Base-by-base conservation (phyloP, 768 basidiomycete species). In the Neoboletus subvelutipes region DNA sequence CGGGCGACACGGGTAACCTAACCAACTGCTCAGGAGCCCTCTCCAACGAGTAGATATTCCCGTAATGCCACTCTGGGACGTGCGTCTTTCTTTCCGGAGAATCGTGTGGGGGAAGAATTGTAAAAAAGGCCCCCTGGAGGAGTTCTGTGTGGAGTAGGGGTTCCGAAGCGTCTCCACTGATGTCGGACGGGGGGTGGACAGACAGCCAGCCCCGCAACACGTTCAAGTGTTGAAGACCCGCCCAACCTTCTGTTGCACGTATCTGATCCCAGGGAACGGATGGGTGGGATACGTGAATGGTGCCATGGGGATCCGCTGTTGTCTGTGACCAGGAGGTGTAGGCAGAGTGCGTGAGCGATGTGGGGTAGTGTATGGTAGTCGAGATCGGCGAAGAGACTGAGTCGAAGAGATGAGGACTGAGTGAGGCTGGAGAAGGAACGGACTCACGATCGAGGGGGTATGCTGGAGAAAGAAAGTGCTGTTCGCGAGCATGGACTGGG, bases 221-320 rank as follows among this genome's bases (percentile, higher is more conserved):
- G 9, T 82, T 78, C 63, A 92, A 85, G 64, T 92, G 89, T 70
- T 96, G 93, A 18, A 94, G 73, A 22, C 83, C 86, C 24, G 92
- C 87, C 93, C 93, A 94, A 13, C 93, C 93, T 71, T 92, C 88
- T 2, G 87, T 85, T 26, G 80, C 76, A 13, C 92, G 85, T 52
- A 94, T 77, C 49, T 79, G 76, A 31, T 80, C 70, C 93, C 68
- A 83, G 82, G 87, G 80, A 56, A 88, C 78, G 45, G 79, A 57
- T 5, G 86, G 88, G 60, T 88, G 87, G 0, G 83, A 80, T n/a
- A 91, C 71, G n/a, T 73, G 66, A 18, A 93, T 68, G 48, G 74
- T 71, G 15, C 85, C 84, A 36, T 81, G 67, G 1, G 64, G 56
- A 50, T 72, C 72, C 28, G 80, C 71, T 5, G 62, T 65, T 7